Evolutionary conservation across 805 yeast genomes (phyloP), one percentile per base, ranked within the genome.

Genomic region (Kodamaea laetipori): DNA sequence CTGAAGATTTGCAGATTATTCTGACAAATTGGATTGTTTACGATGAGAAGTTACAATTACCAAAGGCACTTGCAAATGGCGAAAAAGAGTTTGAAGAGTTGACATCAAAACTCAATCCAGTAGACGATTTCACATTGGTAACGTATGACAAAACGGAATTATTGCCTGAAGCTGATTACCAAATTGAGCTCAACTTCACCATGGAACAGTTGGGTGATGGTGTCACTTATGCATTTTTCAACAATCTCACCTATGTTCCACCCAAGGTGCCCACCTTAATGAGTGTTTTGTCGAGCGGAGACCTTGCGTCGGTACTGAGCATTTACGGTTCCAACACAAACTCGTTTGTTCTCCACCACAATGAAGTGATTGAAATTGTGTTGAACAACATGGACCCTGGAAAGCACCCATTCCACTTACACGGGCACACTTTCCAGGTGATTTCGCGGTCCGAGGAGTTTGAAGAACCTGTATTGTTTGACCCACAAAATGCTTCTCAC

Each of bases 361-460:
- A 77, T 39, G 87, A 84, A 39, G 76, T 82, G 30, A 73, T 90
- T 37, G 96, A 90, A 54, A 65, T 90, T 35, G 85, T 88, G 1
- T 60, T 90, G 35, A 85, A 88, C 59, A 90, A 90, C 58, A 74
- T 72, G 56, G 97, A 90, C 61, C 82, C 84, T 3, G 86, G 89
- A 47, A 81, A 81, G 51, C 90, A 84, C 61, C 89, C 89, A 16
- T 84, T 84, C 79, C 90, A 84, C 61, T 72, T 84, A 53, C 90
- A 84, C 56, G 90, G 90, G 11, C 90, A 84, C 57, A 73, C 63
- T 38, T 83, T 84, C 71, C 89, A 82, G 64, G 61, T 84, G 16
- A 66, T 84, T 30, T 72, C 72, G 39, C 76, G 81, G 58, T 78
- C 80, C 3, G 66, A 60, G 13, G 77, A 71, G 2, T 73, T 68